Evolutionary conservation across 371 early-diverging fungal genomes (phyloP).

Genomic region (Umbelopsis sp.): DNA sequence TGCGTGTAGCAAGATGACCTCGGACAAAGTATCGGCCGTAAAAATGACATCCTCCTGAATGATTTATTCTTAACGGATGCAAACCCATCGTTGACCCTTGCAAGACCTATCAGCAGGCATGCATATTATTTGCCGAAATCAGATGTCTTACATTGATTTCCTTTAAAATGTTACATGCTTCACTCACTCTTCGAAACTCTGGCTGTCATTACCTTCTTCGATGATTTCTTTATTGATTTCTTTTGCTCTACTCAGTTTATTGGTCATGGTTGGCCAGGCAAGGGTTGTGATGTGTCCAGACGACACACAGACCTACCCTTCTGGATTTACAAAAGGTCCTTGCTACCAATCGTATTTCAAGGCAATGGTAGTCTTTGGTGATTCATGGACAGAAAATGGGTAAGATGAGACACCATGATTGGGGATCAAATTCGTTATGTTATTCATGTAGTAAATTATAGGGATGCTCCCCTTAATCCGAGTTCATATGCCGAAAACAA

Average conservation of each 20-base stretch:
- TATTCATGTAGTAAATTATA: background rate
- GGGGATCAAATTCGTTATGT: background rate
- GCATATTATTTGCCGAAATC: constrained; percentile 5
- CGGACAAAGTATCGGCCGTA: background rate
- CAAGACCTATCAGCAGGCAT: constrained; percentile 1
- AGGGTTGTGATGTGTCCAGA: background rate
- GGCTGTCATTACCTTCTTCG: background rate
- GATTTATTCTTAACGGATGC: background rate
- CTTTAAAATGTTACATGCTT: background rate
- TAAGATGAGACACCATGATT: background rate
- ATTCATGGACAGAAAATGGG: constrained; percentile 37
- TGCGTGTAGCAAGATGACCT: background rate
- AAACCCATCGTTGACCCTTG: background rate
- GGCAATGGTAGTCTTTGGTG: constrained; percentile 28
- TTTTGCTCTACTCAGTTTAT: background rate
- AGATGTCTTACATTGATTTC: background rate
- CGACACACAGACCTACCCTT: constrained; percentile 8
- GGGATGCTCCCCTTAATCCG: constrained; percentile 18
- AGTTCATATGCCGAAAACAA: constrained; percentile 10
- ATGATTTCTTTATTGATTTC: background rate
- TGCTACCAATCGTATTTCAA: constrained; percentile 21
- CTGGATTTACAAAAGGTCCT: background rate
- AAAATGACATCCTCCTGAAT: constrained; percentile 12
- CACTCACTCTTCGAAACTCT: background rate
- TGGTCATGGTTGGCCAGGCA: background rate